phyloP scores from a whole-genome alignment of 768 basidiomycete genomes.

The Hygrocybe punicea region DNA sequence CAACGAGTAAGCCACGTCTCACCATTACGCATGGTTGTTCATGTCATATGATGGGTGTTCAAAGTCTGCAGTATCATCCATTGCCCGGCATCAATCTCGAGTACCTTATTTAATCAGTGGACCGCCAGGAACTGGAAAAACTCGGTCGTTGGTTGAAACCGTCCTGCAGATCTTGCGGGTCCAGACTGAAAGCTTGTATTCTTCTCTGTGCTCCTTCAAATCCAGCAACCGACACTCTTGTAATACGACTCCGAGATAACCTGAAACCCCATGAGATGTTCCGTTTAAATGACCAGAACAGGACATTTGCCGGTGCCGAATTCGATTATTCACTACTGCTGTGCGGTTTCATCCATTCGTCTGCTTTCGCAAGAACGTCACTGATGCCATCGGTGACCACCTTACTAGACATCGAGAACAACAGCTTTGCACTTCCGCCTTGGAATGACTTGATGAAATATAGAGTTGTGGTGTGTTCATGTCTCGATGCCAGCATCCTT shows the following conservation, averaged over 20 bases:
- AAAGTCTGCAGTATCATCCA: slow-evolving; percentile 44
- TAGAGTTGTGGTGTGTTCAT: slow-evolving; percentile 46
- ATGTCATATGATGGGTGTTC: not conserved
- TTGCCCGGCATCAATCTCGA: slow-evolving; percentile 43
- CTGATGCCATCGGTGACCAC: not conserved
- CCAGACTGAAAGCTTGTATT: slow-evolving; percentile 45
- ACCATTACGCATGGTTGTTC: not conserved
- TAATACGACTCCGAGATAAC: slow-evolving; percentile 36
- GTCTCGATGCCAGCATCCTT: slow-evolving; percentile 46
- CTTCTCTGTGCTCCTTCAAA: slow-evolving; percentile 52
- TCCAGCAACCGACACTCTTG: slow-evolving; percentile 50
- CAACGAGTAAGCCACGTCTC: slow-evolving; percentile 36
- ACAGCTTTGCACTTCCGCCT: slow-evolving; percentile 45
- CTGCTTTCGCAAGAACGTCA: not conserved
- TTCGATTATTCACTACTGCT: slow-evolving; percentile 46
- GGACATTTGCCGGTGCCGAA: slow-evolving; percentile 49
- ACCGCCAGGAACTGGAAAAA: slow-evolving; percentile 53
- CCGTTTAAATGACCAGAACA: slow-evolving; percentile 46
- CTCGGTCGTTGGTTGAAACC: slow-evolving; percentile 49
- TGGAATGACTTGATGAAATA: slow-evolving; percentile 47
- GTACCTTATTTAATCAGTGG: slow-evolving; percentile 49
- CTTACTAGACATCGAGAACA: slow-evolving; percentile 43
- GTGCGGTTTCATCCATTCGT: slow-evolving; percentile 36
- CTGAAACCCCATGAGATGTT: slow-evolving; percentile 45
- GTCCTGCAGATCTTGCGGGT: slow-evolving; percentile 49